A percentile compares a stretch with the other conserved stretches of the same genome.
Conservation (phyloP, 2,329 filamentous ascomycete genomes). For the Chaetomium olivaceum region DNA sequence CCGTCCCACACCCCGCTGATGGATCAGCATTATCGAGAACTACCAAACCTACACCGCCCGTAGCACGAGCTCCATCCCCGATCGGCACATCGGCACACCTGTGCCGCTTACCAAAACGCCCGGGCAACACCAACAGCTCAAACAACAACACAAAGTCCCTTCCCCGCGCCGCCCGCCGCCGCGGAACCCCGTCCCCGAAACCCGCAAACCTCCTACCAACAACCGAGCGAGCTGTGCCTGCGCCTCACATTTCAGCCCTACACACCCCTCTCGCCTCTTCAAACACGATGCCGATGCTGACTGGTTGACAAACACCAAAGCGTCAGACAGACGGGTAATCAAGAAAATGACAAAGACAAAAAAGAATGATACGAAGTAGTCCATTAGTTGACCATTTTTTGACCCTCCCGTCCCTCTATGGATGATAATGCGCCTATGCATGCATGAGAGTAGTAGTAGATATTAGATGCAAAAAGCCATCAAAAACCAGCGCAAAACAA, state of each 20-base stretch:
- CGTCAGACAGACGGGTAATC: background rate
- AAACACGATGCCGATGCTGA: background rate
- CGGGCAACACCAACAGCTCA: background rate
- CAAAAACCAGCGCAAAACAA: background rate
- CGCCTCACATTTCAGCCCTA: conserved; percentile 4
- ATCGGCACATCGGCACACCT: background rate
- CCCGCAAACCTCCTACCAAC: conserved; percentile 17
- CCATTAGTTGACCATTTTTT: background rate
- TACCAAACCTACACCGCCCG: too few species aligned
- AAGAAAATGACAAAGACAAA: too few species aligned
- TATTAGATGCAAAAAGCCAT: background rate
- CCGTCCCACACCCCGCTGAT: too few species aligned
- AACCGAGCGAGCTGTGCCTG: conserved; percentile 4
- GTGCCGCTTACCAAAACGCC: background rate
- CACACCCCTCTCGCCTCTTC: background rate
- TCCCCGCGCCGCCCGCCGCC: conserved; percentile 6
- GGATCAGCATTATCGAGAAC: too few species aligned
- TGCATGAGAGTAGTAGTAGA: background rate
- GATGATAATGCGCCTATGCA: background rate
- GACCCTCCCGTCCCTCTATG: background rate
- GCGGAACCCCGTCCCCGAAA: background rate
- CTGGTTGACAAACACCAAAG: background rate
- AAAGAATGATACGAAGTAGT: background rate
- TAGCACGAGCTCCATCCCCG: background rate
- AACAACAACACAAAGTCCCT: background rate